These are phyloP conservation scores for Trichoderma polysporum DNA, from an alignment of 2,329 filamentous ascomycete genomes.

Conservation along the genomic window DNA sequence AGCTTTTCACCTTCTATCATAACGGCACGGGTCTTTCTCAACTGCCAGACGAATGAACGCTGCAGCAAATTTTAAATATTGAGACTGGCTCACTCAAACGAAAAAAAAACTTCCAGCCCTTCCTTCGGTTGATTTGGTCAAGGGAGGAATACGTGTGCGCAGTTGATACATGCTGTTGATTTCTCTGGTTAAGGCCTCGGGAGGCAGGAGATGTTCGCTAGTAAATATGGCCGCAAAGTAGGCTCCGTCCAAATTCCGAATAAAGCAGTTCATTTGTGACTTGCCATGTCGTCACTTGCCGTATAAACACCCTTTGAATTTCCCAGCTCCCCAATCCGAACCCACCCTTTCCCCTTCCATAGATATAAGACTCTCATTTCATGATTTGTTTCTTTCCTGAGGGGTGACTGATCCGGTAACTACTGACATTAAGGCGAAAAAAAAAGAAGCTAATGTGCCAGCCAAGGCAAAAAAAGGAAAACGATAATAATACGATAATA, in stretches of 20 bases:
- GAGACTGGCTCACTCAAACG: background rate
- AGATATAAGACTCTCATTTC: constrained; percentile 7
- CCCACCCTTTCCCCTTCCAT: background rate
- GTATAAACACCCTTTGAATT: constrained; percentile 29
- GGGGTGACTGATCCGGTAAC: constrained; percentile 17
- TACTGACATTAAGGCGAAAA: constrained; percentile 20
- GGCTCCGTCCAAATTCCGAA: constrained; percentile 21
- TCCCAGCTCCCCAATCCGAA: constrained; percentile 19
- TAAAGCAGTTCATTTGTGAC: constrained; percentile 32
- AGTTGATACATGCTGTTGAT: constrained; percentile 24
- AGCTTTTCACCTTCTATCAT: background rate
- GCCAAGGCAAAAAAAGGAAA: constrained; percentile 16
- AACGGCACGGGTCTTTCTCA: background rate
- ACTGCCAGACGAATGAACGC: background rate
- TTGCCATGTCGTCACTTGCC: constrained; percentile 35
- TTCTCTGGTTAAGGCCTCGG: constrained; percentile 29
- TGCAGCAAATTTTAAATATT: background rate
- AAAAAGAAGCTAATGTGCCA: constrained; percentile 17
- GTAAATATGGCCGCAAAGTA: constrained; percentile 31
- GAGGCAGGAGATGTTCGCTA: constrained; percentile 31
- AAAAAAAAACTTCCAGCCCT: background rate
- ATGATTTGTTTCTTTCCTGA: constrained; percentile 2
- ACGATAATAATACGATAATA: background rate
- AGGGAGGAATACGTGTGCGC: background rate
- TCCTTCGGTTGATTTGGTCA: background rate